Percentiles rank a stretch among this genome's conserved stretches.
Evolutionary conservation across 2,329 filamentous ascomycete species (phyloP).

Genomic region (Cladobotryum mycophilum): DNA sequence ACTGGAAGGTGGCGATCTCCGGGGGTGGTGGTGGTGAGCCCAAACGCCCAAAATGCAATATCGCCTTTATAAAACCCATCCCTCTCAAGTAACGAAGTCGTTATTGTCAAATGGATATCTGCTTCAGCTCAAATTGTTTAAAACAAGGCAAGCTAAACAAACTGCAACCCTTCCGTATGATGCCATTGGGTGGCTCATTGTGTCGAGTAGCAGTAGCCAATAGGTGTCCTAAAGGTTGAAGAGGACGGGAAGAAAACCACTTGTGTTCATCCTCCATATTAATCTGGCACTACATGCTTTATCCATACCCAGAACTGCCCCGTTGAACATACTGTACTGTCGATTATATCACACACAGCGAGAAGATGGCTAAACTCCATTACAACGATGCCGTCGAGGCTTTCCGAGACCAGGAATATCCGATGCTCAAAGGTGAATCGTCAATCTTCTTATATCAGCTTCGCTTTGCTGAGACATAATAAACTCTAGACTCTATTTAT

Average conservation of each 20-base stretch:
- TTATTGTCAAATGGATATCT: no score
- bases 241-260: not conserved
- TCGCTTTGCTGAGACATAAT: not conserved
- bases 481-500: constrained; percentile 60
- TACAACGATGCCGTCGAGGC: constrained; percentile 57
- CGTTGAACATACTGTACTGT: no score
- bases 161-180: not conserved
- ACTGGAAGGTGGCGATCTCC: constrained; percentile 29
- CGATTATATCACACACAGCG: not conserved
- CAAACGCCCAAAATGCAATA: not conserved
- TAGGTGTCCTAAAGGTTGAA: not conserved
- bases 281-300: not conserved
- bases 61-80: no score
- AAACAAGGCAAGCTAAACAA: not conserved
- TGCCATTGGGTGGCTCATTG: not conserved
- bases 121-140: no score
- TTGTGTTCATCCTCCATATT: not conserved
- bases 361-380: not conserved
- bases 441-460: not conserved
- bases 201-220: not conserved
- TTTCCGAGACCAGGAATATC: constrained; percentile 56
- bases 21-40: constrained; percentile 12
- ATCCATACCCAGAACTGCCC: no score
- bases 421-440: constrained; percentile 58
- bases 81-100: no score